Percentiles rank a stretch among this genome's conserved stretches.
Conservation (phyloP, 192 early-diverging fungal species). For the Irineochytrium annulatum region DNA sequence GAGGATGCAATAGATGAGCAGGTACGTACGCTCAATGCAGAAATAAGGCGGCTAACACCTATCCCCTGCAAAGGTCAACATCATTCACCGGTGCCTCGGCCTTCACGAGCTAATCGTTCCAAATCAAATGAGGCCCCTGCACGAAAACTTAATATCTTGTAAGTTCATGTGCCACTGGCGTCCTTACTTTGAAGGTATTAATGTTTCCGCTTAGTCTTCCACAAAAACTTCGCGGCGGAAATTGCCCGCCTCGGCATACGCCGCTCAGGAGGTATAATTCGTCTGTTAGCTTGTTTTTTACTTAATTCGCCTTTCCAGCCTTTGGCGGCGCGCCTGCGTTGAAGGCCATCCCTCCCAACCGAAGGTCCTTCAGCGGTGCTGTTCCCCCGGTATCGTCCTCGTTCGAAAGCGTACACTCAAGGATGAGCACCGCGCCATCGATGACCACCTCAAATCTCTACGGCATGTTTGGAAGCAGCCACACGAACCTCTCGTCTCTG, state of each 20-base stretch:
- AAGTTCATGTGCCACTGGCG: constrained; percentile 11
- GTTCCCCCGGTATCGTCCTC: too few relatives aligned
- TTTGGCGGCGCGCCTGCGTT: too few relatives aligned
- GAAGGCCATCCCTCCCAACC: too few relatives aligned
- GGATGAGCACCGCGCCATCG: too few relatives aligned
- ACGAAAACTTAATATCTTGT: constrained; percentile 43
- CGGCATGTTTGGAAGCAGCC: too few relatives aligned
- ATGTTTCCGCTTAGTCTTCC: constrained; percentile 39
- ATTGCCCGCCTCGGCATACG: constrained; percentile 20
- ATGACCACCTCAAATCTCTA: too few relatives aligned
- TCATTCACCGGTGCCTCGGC: constrained; percentile 55
- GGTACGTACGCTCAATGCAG: constrained; percentile 29
- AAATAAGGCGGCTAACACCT: background rate
- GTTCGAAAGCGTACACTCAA: too few relatives aligned
- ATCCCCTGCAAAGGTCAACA: constrained; percentile 39
- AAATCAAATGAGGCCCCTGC: constrained; percentile 67
- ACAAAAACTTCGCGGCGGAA: constrained; percentile 66
- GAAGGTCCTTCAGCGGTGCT: too few relatives aligned
- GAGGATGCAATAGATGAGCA: constrained; percentile 62
- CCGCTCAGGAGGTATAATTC: too few relatives aligned
- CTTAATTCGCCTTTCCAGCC: too few relatives aligned
- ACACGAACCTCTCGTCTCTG: too few relatives aligned
- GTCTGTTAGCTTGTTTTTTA: too few relatives aligned
- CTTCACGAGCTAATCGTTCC: constrained; percentile 61
- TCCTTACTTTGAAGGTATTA: background rate